Evolutionary conservation across 768 basidiomycete genomes (phyloP).

Genomic region (Phylloporus arenicola): DNA sequence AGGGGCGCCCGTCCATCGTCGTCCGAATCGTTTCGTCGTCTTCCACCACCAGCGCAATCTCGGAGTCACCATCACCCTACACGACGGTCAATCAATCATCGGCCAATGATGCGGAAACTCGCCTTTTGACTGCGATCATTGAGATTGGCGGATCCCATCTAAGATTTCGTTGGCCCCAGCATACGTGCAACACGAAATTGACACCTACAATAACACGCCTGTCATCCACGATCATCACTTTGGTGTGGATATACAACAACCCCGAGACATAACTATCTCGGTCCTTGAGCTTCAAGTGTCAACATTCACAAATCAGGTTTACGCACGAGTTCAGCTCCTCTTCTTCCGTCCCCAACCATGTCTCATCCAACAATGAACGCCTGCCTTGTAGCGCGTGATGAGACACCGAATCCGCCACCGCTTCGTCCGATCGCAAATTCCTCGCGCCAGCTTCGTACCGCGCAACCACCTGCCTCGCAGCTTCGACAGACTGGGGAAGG

Average conservation of each 20-base stretch:
- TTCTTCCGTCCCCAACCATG: constrained; percentile 78
- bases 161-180: constrained; percentile 2
- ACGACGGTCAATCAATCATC: constrained; percentile 7
- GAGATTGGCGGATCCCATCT: constrained; percentile 93
- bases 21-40: constrained; percentile 73
- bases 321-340: constrained; percentile 80
- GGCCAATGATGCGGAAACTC: not conserved
- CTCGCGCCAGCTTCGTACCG: constrained; percentile 67
- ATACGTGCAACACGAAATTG: not conserved
- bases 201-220: constrained; percentile 73
- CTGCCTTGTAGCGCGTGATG: constrained; percentile 72
- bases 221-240: constrained; percentile 95
- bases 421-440: constrained; percentile 49
- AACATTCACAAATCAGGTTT: constrained; percentile 1
- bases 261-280: constrained; percentile 69
- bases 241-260: constrained; percentile 77
- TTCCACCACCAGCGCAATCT: constrained; percentile 90
- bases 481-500: constrained; percentile 61
- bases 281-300: constrained; percentile 6
- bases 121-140: constrained; percentile 85
- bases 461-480: constrained; percentile 62
- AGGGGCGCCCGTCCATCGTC: constrained; percentile 73
- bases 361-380: constrained; percentile 63
- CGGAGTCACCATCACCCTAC: constrained; percentile 89
- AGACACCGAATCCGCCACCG: constrained; percentile 69